Evolutionary conservation across 331 rosid genomes (phyloP), one percentile per base, ranked within the genome.

Genomic region (Telfairia occidentalis): DNA sequence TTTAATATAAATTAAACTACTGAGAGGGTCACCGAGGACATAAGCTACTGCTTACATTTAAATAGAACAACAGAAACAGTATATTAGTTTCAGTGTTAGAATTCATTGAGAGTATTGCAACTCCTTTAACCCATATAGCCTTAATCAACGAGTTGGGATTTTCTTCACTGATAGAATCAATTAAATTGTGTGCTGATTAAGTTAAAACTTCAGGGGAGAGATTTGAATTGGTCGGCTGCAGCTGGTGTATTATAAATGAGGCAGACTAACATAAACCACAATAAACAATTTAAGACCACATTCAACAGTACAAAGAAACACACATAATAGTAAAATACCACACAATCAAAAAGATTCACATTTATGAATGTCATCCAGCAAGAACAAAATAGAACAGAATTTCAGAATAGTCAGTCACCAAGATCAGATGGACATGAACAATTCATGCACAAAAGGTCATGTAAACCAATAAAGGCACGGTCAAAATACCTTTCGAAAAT

Each of bases 401-500:
- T n/a, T 70, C 15, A 2, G 29, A 43, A 48, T 11, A 9, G 45
- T 46, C 57, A 46, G 35, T 71, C 76, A 18, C 23, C 75, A 70
- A 54, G 77, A 35, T 42, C 69, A 55, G 48, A 49, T 21, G 58
- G 52, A 28, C 24, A 10, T 15, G 21, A 24, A 70, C 42, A 70
- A 46, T 26, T 46, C 57, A 34, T 5, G 45, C 64, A 49, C 18
- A 34, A 28, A 28, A 9, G 12, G 29, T 29, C 42, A 37, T 37
- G 66, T 19, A 15, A 54, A 35, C 34, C 49, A 35, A 50, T 28
- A 57, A 42, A 45, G 74, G 30, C 74, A 76, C 19, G 28, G 29
- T 21, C 45, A 59, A 58, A 64, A 19, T 77, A 95, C 99, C 97
- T 89, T 87, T 75, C 99, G 87, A 77, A 89, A 89, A 86, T 86